These are phyloP conservation scores for Oropetium thomaeum DNA, from an alignment of 176 grass and related monocot species.

Conservation along the genomic window DNA sequence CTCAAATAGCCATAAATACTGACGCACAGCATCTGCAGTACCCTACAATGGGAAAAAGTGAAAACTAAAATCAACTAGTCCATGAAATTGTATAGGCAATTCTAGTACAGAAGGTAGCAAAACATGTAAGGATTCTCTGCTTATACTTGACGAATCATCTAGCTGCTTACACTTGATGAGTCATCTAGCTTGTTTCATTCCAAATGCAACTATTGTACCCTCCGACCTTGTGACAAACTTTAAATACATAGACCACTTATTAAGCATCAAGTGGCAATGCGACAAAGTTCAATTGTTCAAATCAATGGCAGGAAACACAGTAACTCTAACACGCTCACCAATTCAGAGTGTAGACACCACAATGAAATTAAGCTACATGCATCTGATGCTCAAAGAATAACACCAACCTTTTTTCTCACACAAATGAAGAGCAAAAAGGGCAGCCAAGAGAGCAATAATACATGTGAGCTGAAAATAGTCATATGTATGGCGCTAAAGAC, in stretches of 20 bases:
- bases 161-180: not conserved
- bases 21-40: constrained; percentile 88
- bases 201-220: not conserved
- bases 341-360: not conserved
- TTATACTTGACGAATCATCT: not conserved
- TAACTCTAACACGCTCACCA: not conserved
- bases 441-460: constrained; percentile 1
- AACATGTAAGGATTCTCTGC: constrained; percentile 6
- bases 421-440: not conserved
- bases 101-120: not conserved
- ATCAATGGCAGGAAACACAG: not conserved
- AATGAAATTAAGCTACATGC: not conserved
- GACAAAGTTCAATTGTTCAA: constrained; percentile 5
- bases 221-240: constrained; percentile 15
- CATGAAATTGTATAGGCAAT: not conserved
- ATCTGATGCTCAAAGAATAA: not conserved
- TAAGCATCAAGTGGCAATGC: not conserved
- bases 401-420: not conserved
- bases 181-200: not conserved
- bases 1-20: constrained; percentile 94
- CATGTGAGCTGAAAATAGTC: not conserved
- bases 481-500: not conserved
- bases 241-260: not conserved
- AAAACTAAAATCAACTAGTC: constrained; percentile 1
- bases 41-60: constrained; percentile 52